A percentile compares a stretch with the other conserved stretches of the same genome.
These are phyloP conservation scores for Magnaporthales sp. DNA, from an alignment of 2,329 filamentous ascomycete genomes.

Conservation along the genomic window DNA sequence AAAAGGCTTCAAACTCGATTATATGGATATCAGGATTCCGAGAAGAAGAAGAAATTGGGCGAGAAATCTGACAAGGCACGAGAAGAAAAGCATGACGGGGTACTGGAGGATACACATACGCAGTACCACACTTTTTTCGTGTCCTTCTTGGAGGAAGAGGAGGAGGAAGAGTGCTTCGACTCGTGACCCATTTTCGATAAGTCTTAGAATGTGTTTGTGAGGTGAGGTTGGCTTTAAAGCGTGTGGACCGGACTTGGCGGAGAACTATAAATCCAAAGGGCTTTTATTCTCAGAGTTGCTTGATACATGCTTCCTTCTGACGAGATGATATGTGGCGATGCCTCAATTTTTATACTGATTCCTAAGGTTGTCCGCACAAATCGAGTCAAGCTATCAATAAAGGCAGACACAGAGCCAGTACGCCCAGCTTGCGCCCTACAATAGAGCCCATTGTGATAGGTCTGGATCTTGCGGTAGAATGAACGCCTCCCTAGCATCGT, in stretches of 20 bases:
- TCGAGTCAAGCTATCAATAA: neutral
- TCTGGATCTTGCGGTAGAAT: neutral
- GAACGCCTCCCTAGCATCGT: neutral
- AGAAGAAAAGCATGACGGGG: neutral
- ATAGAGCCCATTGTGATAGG: neutral
- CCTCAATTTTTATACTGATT: neutral
- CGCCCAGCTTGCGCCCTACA: neutral
- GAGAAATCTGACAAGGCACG: neutral
- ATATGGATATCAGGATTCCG: neutral
- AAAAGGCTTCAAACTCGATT: neutral
- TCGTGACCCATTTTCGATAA: neutral
- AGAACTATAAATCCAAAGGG: neutral
- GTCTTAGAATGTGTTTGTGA: neutral
- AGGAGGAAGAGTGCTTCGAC: neutral
- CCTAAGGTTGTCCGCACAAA: neutral
- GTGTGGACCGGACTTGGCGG: neutral
- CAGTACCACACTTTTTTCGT: constrained; percentile 1
- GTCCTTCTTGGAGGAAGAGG: neutral
- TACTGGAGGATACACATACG: neutral
- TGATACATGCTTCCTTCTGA: neutral
- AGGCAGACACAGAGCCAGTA: neutral
- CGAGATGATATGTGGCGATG: neutral
- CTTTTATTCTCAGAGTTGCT: neutral
- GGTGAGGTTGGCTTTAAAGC: neutral
- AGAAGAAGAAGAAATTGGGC: neutral